These are phyloP conservation scores for Cytospora leucostoma DNA, from an alignment of 2,329 filamentous ascomycete genomes.

Conservation along the genomic window DNA sequence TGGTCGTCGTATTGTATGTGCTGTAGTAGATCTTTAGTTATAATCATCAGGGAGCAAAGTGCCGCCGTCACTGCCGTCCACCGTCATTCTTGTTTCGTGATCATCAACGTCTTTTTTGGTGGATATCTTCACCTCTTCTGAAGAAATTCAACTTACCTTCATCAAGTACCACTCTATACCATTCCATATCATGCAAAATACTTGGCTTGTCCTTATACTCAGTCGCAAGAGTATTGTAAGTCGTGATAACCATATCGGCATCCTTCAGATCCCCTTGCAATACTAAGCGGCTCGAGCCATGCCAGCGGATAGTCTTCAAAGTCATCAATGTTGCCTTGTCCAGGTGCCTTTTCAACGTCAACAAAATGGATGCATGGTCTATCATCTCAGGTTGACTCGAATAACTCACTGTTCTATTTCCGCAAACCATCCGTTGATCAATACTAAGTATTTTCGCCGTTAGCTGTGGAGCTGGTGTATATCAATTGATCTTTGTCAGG, in stretches of 20 bases:
- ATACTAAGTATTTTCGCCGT: neutral
- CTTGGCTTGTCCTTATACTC: slow-evolving; percentile 36
- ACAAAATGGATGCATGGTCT: neutral
- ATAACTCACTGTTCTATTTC: slow-evolving; percentile 16
- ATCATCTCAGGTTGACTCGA: neutral
- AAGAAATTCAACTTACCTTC: slow-evolving; percentile 41
- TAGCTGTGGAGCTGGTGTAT: neutral
- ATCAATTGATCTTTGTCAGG: neutral
- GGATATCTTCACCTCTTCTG: too few species aligned
- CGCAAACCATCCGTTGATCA: neutral
- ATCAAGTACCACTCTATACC: slow-evolving; percentile 47
- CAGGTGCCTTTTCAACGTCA: slow-evolving; percentile 37
- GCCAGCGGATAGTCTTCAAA: slow-evolving; percentile 40
- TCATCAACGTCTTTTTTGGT: too few species aligned
- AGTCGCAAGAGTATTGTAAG: slow-evolving; percentile 47
- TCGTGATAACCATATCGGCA: slow-evolving; percentile 48
- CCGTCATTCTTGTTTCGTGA: too few species aligned
- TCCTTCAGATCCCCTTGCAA: slow-evolving; percentile 34
- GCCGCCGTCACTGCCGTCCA: too few species aligned
- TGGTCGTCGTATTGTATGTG: slow-evolving; percentile 52
- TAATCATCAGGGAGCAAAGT: too few species aligned
- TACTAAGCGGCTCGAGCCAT: slow-evolving; percentile 37
- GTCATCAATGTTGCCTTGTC: slow-evolving; percentile 19
- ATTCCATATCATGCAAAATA: slow-evolving; percentile 40
- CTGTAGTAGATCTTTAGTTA: slow-evolving; percentile 33